Evolutionary conservation across 345 rosid genomes (phyloP), one percentile per base, ranked within the genome.

Genomic region (Corymbia maculata): DNA sequence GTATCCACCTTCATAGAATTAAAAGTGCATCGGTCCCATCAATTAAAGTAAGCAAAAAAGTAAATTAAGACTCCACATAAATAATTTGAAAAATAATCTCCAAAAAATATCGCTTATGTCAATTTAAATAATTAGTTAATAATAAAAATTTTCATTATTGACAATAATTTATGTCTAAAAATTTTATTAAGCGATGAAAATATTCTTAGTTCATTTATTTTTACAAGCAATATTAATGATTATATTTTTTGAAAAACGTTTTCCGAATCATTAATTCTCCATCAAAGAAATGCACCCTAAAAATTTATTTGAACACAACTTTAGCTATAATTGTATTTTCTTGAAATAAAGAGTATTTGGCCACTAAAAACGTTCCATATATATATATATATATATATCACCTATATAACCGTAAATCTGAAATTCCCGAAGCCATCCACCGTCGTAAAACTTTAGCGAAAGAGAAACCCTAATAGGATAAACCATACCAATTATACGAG

Each of bases 21-120:
- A 0, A 55, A 22, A 26, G 15, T 3, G 8, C 1, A 1, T 61
- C 26, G 13, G 32, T 61, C 8, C 15, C 28, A 61, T 26, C 12
- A 50, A 9, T 50, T 50, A 50, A 9, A 50, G 8, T 50, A 50
- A 50, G 51, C 13, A 2, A 50, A 50, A 10, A 13, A 50, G 42
- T 36, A 36, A 36, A 36, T 36, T 36, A 36, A 36, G 42, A 55
- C 5, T 55, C 5, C 6, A 55, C 8, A 22, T 55, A 5, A 55
- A 55, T 55, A 2, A 55, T 55, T 55, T 55, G 13, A 2, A 55
- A 55, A 55, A 55, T 0, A 55, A 21, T 2, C 0, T 55, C 2
- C 1, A 4, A 22, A 22, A 55, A 4, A 8, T 5, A 0, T 55
- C 9, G 0, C 12, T 22, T 22, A 22, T 1, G 9, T 55, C 1